A percentile compares a stretch with the other conserved stretches of the same genome.
phyloP scores from a whole-genome alignment of 2,329 filamentous ascomycete species.

The Aspergillus tubingensis region DNA sequence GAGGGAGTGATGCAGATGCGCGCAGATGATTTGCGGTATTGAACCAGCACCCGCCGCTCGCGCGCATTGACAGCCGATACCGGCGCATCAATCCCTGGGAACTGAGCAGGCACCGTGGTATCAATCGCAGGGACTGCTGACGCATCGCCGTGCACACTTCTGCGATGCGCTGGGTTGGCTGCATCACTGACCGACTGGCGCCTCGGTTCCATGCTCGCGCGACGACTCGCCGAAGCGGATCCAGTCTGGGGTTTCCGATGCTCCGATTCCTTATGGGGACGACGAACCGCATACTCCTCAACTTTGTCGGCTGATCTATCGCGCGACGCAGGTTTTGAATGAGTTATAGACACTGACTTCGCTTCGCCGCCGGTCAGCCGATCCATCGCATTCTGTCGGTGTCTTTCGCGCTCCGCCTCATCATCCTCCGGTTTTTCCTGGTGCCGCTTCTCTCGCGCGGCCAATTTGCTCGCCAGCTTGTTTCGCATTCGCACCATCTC shows the following conservation, averaged over 20 bases:
- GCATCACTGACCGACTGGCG: slow-evolving; percentile 36
- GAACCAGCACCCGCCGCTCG: slow-evolving; percentile 72
- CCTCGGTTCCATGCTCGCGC: slow-evolving; percentile 20
- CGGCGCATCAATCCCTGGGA: slow-evolving; percentile 70
- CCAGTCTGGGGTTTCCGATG: not conserved
- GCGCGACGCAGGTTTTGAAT: slow-evolving; percentile 15
- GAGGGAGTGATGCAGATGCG: slow-evolving; percentile 71
- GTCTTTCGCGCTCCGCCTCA: slow-evolving; percentile 23
- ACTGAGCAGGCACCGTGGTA: slow-evolving; percentile 23
- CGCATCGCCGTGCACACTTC: slow-evolving; percentile 7
- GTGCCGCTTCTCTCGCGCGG: slow-evolving; percentile 11
- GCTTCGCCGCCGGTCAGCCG: slow-evolving; percentile 33
- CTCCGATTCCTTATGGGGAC: not conserved
- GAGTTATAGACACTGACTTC: slow-evolving; percentile 6
- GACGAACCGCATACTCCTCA: not conserved
- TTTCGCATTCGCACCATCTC: slow-evolving; percentile 4
- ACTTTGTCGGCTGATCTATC: slow-evolving; percentile 10
- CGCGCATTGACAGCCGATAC: slow-evolving; percentile 77
- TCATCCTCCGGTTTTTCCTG: slow-evolving; percentile 15
- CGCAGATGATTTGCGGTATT: slow-evolving; percentile 69
- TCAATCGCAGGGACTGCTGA: slow-evolving; percentile 12
- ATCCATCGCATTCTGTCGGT: slow-evolving; percentile 37
- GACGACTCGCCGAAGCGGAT: slow-evolving; percentile 8
- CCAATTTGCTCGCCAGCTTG: not conserved
- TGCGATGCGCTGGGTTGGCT: slow-evolving; percentile 27